Conservation (phyloP, 2,329 filamentous ascomycete species). For the Emmonsiellopsis sp. region DNA sequence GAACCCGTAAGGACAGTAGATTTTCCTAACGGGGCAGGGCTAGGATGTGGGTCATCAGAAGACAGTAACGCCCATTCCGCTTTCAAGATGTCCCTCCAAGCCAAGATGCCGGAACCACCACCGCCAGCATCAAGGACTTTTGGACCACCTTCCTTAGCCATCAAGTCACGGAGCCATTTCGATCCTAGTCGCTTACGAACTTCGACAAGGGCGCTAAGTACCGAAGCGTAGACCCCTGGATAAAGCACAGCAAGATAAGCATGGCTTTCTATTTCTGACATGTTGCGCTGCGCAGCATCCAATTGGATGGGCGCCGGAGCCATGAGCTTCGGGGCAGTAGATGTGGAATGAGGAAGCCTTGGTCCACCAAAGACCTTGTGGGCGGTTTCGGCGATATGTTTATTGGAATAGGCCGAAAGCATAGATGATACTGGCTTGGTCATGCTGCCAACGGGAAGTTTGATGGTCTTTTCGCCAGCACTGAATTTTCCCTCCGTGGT, state of each 20-base stretch:
- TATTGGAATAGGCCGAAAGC: slow-evolving; percentile 58
- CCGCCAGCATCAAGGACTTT: slow-evolving; percentile 54
- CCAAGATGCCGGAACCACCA: slow-evolving; percentile 52
- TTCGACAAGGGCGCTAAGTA: slow-evolving; percentile 49
- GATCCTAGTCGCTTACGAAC: slow-evolving; percentile 51
- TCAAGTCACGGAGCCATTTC: slow-evolving; percentile 49
- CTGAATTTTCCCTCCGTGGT: slow-evolving; percentile 66
- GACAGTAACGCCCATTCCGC: slow-evolving; percentile 72
- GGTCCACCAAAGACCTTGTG: slow-evolving; percentile 67
- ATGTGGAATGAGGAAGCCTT: slow-evolving; percentile 66
- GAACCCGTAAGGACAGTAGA: slow-evolving; percentile 75
- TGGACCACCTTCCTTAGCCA: slow-evolving; percentile 48
- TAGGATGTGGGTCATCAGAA: slow-evolving; percentile 31
- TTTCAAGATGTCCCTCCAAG: slow-evolving; percentile 61
- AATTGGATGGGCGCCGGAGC: slow-evolving; percentile 48
- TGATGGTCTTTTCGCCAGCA: slow-evolving; percentile 63
- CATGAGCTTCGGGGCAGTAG: slow-evolving; percentile 51
- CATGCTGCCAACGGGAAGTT: slow-evolving; percentile 62
- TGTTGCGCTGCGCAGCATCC: slow-evolving; percentile 45
- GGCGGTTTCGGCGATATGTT: slow-evolving; percentile 66
- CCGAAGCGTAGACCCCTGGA: slow-evolving; percentile 52
- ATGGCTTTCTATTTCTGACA: slow-evolving; percentile 55
- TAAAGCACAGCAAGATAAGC: slow-evolving; percentile 51
- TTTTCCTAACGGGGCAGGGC: slow-evolving; percentile 53
- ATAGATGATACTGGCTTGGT: slow-evolving; percentile 61